Conservation (phyloP, 1,284 basidiomycete genomes). For the Ceratorhiza oryzae-sativae region DNA sequence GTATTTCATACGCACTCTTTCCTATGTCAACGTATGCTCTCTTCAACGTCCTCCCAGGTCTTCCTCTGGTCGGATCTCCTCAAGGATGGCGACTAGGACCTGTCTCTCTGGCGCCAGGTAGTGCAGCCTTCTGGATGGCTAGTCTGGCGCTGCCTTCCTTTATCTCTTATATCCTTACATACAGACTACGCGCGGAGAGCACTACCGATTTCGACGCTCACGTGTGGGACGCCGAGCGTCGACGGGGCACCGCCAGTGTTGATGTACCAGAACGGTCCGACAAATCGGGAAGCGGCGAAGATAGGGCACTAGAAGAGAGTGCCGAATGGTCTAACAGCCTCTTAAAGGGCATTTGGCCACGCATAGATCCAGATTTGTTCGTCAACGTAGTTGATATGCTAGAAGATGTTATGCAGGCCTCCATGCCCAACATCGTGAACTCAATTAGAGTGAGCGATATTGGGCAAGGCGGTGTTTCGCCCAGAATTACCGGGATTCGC, state of each 20-base stretch:
- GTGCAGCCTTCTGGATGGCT: conserved; percentile 16
- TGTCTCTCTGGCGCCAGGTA: conserved; percentile 8
- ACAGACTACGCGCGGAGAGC: conserved; percentile 48
- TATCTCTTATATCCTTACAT: conserved; percentile 49
- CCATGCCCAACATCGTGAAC: conserved; percentile 53
- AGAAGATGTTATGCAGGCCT: conserved; percentile 56
- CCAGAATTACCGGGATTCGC: conserved; percentile 53
- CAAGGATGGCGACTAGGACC: conserved; percentile 6
- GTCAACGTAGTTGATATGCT: conserved; percentile 52
- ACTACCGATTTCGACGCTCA: conserved; percentile 51
- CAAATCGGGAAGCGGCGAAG: conserved; percentile 48
- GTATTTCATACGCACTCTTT: conserved; percentile 45
- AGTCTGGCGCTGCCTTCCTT: conserved; percentile 48
- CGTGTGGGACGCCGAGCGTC: conserved; percentile 53
- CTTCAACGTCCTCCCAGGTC: conserved; percentile 48
- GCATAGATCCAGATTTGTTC: conserved; percentile 54
- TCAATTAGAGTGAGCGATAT: conserved; percentile 53
- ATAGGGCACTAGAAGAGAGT: conserved; percentile 49
- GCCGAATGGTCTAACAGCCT: conserved; percentile 55
- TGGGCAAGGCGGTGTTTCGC: conserved; percentile 51
- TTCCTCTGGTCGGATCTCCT: conserved; percentile 27
- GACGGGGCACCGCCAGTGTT: conserved; percentile 48
- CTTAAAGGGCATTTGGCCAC: conserved; percentile 53
- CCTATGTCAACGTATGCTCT: conserved; percentile 47
- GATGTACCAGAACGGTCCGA: background rate